Evolutionary conservation across 345 rosid species (phyloP), one percentile per base, ranked within the genome.

Genomic region (Camelina neglecta): DNA sequence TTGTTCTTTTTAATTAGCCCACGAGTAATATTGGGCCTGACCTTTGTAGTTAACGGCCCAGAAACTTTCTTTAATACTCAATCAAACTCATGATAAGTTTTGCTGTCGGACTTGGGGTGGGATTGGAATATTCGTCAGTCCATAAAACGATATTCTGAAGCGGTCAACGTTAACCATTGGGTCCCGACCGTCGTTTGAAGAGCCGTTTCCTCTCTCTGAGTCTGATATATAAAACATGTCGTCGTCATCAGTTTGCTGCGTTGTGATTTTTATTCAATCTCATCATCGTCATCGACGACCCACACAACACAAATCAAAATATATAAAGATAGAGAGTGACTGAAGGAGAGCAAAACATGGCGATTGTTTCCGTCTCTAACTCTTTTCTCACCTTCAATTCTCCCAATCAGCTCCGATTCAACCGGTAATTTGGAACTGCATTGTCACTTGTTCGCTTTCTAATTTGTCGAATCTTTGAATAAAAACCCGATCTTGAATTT

Each of bases 301-400:
- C 50, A 65, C 31, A 56, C 16, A 6, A 55, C 29, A 56, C 16
- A 10, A 47, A 33, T 33, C 38, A 35, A 35, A 35, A 7, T n/a
- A 47, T n/a, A 29, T 29, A 3, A 47, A 53, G 61, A 75, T 45
- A 76, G 62, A 76, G 49, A 57, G 71, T 76, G 71, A 53, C 49
- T 68, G 42, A 31, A 62, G 51, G 49, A 31, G 41, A 71, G 51
- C 7, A 4, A 7, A 67, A 61, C 53, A 89, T 89, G 96, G 93
- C 93, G 80, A 84, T 76, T 26, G 82, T 82, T 81, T 87, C 89
- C 11, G n/a, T 82, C 67, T 67, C 86, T 8, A 78, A 73, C 62
- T 84, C 88, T 3, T 65, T 81, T 48, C 83, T 87, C 74, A 31
- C 83, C 50, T 76, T 84, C 53, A 65, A 53, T 72, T 48, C 75